Conservation (phyloP, 768 basidiomycete species). For the Filobasidium wieringae region DNA sequence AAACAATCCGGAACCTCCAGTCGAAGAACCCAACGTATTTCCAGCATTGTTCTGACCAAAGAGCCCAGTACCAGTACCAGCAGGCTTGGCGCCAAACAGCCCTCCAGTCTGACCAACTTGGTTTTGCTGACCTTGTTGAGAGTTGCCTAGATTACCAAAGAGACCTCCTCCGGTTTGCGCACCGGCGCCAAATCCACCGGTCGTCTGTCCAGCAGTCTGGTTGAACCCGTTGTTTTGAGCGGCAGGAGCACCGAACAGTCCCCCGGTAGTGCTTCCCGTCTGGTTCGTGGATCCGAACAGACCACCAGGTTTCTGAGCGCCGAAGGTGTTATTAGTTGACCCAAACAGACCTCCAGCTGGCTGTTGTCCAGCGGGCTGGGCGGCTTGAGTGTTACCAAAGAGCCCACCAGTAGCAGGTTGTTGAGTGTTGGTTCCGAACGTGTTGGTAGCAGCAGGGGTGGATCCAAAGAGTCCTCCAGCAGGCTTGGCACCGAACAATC, state of each 20-base stretch:
- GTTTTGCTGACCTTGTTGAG: slow-evolving; percentile 23
- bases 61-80: slow-evolving; percentile 21
- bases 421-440: slow-evolving; percentile 36
- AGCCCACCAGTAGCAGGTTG: slow-evolving; percentile 13
- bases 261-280: slow-evolving; percentile 28
- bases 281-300: slow-evolving; percentile 33
- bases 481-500: slow-evolving; percentile 21
- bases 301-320: slow-evolving; percentile 15
- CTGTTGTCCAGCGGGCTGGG: slow-evolving; percentile 9
- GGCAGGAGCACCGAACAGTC: slow-evolving; percentile 22
- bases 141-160: slow-evolving; percentile 31
- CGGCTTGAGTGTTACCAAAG: slow-evolving; percentile 3
- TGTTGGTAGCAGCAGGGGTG: slow-evolving; percentile 27
- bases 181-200: slow-evolving; percentile 1
- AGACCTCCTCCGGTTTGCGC: slow-evolving; percentile 19
- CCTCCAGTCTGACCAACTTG: slow-evolving; percentile 33
- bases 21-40: background rate
- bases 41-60: slow-evolving; percentile 9
- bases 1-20: slow-evolving; percentile 19
- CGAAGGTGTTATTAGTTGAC: slow-evolving; percentile 12
- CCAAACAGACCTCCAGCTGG: slow-evolving; percentile 22
- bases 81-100: slow-evolving; percentile 24
- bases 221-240: slow-evolving; percentile 8
- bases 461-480: slow-evolving; percentile 20
- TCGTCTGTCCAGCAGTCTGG: slow-evolving; percentile 2